phyloP scores from a whole-genome alignment of 306 rosid genomes.

The Bauhinia variegata region DNA sequence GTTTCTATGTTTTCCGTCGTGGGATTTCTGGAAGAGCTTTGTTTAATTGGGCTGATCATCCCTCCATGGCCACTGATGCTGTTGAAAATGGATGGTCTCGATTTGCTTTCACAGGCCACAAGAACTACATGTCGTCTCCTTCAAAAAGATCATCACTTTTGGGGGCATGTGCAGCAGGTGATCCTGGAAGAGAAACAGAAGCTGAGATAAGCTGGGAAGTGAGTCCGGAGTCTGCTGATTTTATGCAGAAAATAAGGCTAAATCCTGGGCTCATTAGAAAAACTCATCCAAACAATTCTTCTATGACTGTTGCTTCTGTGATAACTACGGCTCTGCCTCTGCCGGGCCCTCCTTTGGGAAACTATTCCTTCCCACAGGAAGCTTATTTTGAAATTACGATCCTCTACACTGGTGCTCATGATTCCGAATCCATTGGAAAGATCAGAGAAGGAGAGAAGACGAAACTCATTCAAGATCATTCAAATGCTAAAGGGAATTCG shows the following conservation, averaged over 20 bases:
- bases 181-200: slow-evolving; percentile 53
- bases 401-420: slow-evolving; percentile 45
- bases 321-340: slow-evolving; percentile 72
- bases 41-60: slow-evolving; percentile 80
- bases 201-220: slow-evolving; percentile 85
- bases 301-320: slow-evolving; percentile 49
- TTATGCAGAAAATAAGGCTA: slow-evolving; percentile 82
- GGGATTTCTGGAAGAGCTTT: slow-evolving; percentile 53
- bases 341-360: slow-evolving; percentile 85
- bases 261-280: slow-evolving; percentile 65
- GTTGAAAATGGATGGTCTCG: slow-evolving; percentile 94
- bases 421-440: slow-evolving; percentile 45
- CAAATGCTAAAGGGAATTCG: slow-evolving; percentile 54
- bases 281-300: slow-evolving; percentile 36
- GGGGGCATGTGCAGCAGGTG: slow-evolving; percentile 60
- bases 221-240: slow-evolving; percentile 70
- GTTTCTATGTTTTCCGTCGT: slow-evolving; percentile 44
- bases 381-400: slow-evolving; percentile 89
- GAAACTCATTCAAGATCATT: slow-evolving; percentile 58
- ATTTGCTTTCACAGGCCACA: slow-evolving; percentile 59
- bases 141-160: slow-evolving; percentile 58
- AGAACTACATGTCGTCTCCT: slow-evolving; percentile 42
- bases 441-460: slow-evolving; percentile 71
- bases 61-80: slow-evolving; percentile 72
- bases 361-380: slow-evolving; percentile 81